Base-by-base conservation (phyloP, 345 rosid genomes). In the Camelina neglecta region DNA sequence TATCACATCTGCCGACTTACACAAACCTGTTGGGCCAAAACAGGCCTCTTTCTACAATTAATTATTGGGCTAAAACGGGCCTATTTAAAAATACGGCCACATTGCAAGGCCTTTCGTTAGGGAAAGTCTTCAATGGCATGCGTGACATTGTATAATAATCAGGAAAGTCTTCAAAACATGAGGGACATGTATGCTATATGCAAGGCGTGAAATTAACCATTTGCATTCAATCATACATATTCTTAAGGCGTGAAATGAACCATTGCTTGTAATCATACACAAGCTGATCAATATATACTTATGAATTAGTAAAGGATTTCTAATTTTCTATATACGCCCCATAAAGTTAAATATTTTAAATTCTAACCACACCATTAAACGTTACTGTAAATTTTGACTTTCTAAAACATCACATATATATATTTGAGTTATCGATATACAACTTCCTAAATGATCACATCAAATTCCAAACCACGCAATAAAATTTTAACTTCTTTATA, bases 121-220 rank as follows among this genome's bases (percentile, higher is more conserved):
- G 21, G 21, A 39, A 6, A 50, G 20, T 7, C n/a, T 9, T 49
- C 26, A 24, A 4, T 36, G n/a, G 21, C 67, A 48, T 47, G 67
- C 18, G 39, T 71, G 13, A 16, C 75, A 56, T 71, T 26, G 29
- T 26, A 26, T 18, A 26, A 3, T 26, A 29, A 26, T 26, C 3
- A 4, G 29, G 29, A 4, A 29, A 29, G 31, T 29, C 31, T 29
- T 29, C 31, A 29, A 29, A 29, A 0, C 31, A 29, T 29, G 31
- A 29, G 31, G 31, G 31, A 29, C 48, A 62, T 39, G 53, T 51
- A 10, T 21, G 8, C 36, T 33, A 1, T 24, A 24, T 29, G 31
- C 8, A 59, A 21, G 36, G 67, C 67, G 20, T 64, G 77, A 64
- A 54, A 44, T 44, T 26, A 63, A 33, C 45, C 47, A 15, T 64